A percentile compares a stretch with the other conserved stretches of the same genome.
These are phyloP conservation scores for Boletus rufocinnamomeus DNA, from an alignment of 768 basidiomycete genomes.

Conservation along the genomic window DNA sequence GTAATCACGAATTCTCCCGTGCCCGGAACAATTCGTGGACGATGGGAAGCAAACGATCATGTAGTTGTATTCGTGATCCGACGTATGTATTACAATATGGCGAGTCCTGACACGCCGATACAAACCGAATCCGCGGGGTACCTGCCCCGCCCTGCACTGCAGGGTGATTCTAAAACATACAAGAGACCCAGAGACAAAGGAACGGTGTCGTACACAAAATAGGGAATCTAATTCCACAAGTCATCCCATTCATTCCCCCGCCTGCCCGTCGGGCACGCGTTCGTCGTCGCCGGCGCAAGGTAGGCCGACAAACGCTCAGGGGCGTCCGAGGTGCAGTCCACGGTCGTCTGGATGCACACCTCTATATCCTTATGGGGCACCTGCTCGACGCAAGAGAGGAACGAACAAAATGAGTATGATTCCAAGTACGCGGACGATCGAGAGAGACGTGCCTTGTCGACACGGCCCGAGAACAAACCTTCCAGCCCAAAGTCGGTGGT, in stretches of 20 bases:
- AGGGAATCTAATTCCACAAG: neutral
- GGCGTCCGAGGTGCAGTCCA: slow-evolving; percentile 8
- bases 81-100: neutral
- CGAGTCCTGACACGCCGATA: neutral
- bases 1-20: no score
- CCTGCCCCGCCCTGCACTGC: neutral
- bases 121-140: neutral
- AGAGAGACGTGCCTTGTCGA: slow-evolving; percentile 8
- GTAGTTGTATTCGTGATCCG: neutral
- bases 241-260: neutral
- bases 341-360: slow-evolving; percentile 16
- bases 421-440: neutral
- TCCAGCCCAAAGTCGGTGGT: neutral
- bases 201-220: no score
- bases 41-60: no score
- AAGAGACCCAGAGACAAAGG: no score
- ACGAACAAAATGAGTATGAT: neutral
- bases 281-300: neutral
- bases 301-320: no score
- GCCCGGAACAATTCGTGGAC: no score
- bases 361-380: neutral
- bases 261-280: neutral
- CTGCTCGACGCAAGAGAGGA: neutral
- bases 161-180: neutral
- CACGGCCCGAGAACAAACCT: neutral